These are phyloP conservation scores for Thuja plicata DNA, from an alignment of 83 land plant genomes.

Conservation along the genomic window DNA sequence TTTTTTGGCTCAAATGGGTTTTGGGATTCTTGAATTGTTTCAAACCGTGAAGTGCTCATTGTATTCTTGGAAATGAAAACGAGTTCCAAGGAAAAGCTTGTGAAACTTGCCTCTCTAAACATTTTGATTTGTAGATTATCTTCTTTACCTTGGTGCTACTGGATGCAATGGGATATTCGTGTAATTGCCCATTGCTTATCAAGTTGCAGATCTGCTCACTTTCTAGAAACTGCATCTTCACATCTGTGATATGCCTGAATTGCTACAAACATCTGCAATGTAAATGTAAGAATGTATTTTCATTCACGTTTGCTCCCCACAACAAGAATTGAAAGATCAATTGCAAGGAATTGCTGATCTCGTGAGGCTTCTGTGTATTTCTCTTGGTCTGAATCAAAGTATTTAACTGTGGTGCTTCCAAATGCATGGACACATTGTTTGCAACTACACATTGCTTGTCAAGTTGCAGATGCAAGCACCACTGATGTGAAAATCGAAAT, in stretches of 20 bases:
- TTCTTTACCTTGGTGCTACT: not conserved
- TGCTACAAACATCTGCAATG: too few relatives aligned
- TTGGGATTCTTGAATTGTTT: slow-evolving; percentile 17
- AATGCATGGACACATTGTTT: too few relatives aligned
- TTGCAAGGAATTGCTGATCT: not conserved
- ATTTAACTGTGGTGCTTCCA: too few relatives aligned
- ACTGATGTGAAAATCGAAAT: not conserved
- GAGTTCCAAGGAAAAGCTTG: not conserved
- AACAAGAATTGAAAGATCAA: not conserved
- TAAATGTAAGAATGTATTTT: too few relatives aligned
- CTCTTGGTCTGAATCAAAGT: too few relatives aligned
- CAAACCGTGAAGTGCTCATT: not conserved
- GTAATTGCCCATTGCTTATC: not conserved
- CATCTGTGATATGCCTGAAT: too few relatives aligned
- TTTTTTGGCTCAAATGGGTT: not conserved
- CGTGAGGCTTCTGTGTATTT: not conserved
- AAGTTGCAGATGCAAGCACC: not conserved
- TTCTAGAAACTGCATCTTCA: not conserved
- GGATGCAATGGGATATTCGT: not conserved
- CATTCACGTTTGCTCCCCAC: too few relatives aligned
- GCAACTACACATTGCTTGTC: not conserved
- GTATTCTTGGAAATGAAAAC: not conserved
- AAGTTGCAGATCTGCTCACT: not conserved
- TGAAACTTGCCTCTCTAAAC: not conserved
- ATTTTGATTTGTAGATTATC: not conserved